Conservation (phyloP, 73 alveolate genomes). For the Paramecium primaurelia region DNA sequence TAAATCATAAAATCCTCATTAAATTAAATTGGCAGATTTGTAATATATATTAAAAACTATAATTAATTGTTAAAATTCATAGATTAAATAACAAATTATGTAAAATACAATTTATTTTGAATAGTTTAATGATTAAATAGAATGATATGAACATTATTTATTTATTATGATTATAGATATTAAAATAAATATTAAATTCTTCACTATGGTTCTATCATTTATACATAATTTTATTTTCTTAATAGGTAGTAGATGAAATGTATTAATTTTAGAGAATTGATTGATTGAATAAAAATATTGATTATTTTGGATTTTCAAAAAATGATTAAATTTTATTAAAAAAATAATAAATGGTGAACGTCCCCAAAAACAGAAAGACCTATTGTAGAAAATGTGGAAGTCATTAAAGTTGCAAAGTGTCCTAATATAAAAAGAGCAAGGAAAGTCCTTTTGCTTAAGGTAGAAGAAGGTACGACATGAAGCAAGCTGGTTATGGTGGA, state of each 20-base stretch:
- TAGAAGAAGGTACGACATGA: slow-evolving; percentile 94
- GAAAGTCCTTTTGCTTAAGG: slow-evolving; percentile 81
- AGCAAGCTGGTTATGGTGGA: slow-evolving; percentile 96
- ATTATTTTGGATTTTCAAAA: not conserved
- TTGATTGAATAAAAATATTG: not conserved
- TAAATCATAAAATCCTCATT: too few relatives aligned
- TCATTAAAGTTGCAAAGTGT: slow-evolving; percentile 80
- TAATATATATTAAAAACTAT: too few relatives aligned
- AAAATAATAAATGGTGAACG: slow-evolving; percentile 69
- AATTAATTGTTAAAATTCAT: too few relatives aligned
- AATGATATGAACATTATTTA: not conserved
- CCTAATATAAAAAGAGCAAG: slow-evolving; percentile 87
- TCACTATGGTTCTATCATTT: not conserved
- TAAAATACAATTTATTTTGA: too few relatives aligned
- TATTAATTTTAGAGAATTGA: not conserved
- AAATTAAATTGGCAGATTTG: too few relatives aligned
- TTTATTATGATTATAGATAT: too few relatives aligned
- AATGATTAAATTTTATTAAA: slow-evolving; percentile 9
- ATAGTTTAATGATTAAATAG: not conserved
- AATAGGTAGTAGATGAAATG: not conserved
- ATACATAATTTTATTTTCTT: not conserved
- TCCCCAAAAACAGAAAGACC: slow-evolving; percentile 83
- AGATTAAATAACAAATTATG: not conserved
- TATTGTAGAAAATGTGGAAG: slow-evolving; percentile 78
- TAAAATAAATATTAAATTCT: too few relatives aligned